A percentile compares a stretch with the other conserved stretches of the same genome.
Conservation (phyloP, 1,139 yeast genomes). For the Protomyces arabidopsidicola region DNA sequence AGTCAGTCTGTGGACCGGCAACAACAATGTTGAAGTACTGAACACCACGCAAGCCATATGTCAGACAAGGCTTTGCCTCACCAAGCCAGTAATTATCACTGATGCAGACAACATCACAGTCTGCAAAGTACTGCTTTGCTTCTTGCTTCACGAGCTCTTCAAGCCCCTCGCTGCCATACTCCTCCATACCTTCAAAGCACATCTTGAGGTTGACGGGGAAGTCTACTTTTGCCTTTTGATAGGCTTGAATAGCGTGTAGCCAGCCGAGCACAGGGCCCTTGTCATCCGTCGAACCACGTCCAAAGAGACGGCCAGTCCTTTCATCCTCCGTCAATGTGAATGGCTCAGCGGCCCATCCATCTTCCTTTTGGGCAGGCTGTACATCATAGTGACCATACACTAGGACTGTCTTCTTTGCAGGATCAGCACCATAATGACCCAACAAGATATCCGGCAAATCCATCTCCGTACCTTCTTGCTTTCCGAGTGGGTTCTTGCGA, state of each 20-base stretch:
- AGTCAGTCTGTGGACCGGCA: slow-evolving; percentile 86
- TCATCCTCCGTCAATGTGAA: slow-evolving; percentile 55
- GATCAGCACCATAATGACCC: slow-evolving; percentile 78
- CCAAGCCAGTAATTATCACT: slow-evolving; percentile 98
- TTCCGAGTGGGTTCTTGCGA: slow-evolving; percentile 69
- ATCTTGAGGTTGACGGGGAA: slow-evolving; percentile 88
- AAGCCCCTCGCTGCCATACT: slow-evolving; percentile 88
- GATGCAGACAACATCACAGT: slow-evolving; percentile 90
- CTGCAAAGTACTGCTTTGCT: slow-evolving; percentile 72
- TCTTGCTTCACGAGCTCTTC: slow-evolving; percentile 76
- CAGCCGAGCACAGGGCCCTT: slow-evolving; percentile 98
- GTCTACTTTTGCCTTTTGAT: slow-evolving; percentile 73
- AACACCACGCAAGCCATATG: slow-evolving; percentile 96
- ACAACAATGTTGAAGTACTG: slow-evolving; percentile 80
- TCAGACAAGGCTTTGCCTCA: slow-evolving; percentile 89
- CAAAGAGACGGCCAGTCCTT: slow-evolving; percentile 58
- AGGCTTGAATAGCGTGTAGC: slow-evolving; percentile 91
- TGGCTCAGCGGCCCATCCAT: slow-evolving; percentile 95
- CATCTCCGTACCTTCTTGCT: slow-evolving; percentile 68
- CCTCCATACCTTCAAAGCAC: slow-evolving; percentile 99
- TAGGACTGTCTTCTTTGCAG: slow-evolving; percentile 75
- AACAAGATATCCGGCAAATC: slow-evolving; percentile 89
- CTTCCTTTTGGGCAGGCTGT: slow-evolving; percentile 88
- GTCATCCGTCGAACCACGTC: slow-evolving; percentile 95
- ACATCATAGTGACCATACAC: slow-evolving; percentile 97